Percentiles rank a stretch among this genome's conserved stretches.
These are phyloP conservation scores for Penicillium bovifimosum DNA, from an alignment of 495 filamentous ascomycete genomes.

Conservation along the genomic window DNA sequence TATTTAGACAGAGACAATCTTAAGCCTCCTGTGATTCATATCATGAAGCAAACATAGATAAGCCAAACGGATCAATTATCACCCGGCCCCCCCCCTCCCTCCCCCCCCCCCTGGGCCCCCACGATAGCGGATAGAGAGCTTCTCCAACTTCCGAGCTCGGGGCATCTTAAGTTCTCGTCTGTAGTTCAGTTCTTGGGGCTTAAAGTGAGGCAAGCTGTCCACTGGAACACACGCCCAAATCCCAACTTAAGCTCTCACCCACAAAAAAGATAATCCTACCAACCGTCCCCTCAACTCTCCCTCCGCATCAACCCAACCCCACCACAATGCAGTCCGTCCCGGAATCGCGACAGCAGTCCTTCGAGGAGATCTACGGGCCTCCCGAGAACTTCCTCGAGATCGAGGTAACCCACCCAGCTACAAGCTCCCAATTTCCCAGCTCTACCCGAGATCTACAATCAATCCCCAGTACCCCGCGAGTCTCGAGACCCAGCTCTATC, in stretches of 20 bases:
- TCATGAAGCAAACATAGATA: slow-evolving; percentile 1
- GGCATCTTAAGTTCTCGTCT: background rate
- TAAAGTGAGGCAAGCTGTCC: background rate
- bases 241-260: background rate
- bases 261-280: background rate
- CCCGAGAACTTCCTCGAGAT: slow-evolving; percentile 99
- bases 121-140: slow-evolving; percentile 9
- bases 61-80: slow-evolving; percentile 15
- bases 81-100: slow-evolving; percentile 8
- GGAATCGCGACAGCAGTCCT: slow-evolving; percentile 83
- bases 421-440: background rate
- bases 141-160: slow-evolving; percentile 6
- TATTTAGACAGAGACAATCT: no score
- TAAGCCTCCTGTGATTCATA: background rate
- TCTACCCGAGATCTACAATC: no score
- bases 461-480: background rate
- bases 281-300: background rate
- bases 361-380: slow-evolving; percentile 97
- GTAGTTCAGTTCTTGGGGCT: background rate
- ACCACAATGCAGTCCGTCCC: slow-evolving; percentile 73
- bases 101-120: slow-evolving; percentile 4
- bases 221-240: background rate
- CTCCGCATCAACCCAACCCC: slow-evolving; percentile 6
- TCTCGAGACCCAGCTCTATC: slow-evolving; percentile 14
- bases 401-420: slow-evolving; percentile 56